A percentile compares a stretch with the other conserved stretches of the same genome.
These are phyloP conservation scores for Tetracladium setigerum DNA, from an alignment of 495 filamentous ascomycete genomes.

Conservation along the genomic window DNA sequence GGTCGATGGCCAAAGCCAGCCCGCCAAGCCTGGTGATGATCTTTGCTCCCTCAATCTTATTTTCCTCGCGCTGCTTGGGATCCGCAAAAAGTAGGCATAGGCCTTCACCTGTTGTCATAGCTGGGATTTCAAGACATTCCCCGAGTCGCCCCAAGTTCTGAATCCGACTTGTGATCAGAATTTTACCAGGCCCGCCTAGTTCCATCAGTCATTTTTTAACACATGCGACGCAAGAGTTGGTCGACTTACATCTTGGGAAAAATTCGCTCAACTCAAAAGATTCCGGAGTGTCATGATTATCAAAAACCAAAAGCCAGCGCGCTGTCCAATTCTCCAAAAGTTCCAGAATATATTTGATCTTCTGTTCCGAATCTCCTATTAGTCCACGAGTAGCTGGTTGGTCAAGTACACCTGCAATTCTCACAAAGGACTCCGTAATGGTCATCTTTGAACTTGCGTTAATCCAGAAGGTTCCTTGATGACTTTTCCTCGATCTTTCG, in stretches of 20 bases:
- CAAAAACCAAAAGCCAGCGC: conserved; percentile 23
- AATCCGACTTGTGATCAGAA: conserved; percentile 18
- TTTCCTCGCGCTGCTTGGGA: conserved; percentile 3
- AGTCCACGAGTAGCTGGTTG: neutral
- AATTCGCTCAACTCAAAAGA: conserved; percentile 12
- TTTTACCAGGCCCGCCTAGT: conserved; percentile 5
- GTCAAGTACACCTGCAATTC: neutral
- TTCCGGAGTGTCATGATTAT: conserved; percentile 27
- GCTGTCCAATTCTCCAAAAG: conserved; percentile 10
- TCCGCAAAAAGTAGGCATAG: conserved; percentile 17
- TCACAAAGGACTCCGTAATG: conserved; percentile 4
- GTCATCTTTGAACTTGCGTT: conserved; percentile 17
- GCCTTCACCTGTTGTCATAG: conserved; percentile 15
- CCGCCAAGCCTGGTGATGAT: conserved; percentile 16
- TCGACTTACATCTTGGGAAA: conserved; percentile 7
- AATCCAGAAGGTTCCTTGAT: conserved; percentile 23
- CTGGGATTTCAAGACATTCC: conserved; percentile 3
- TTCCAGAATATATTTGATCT: conserved; percentile 10
- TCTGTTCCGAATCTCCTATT: neutral
- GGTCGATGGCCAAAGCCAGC: conserved; percentile 21
- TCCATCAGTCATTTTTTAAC: neutral
- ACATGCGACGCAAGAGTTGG: neutral
- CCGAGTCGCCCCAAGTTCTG: conserved; percentile 6
- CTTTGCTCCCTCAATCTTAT: conserved; percentile 5
- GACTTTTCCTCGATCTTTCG: conserved; percentile 1